Base-by-base conservation (phyloP, 73 alveolate genomes). In the Paramecium caudatum region DNA sequence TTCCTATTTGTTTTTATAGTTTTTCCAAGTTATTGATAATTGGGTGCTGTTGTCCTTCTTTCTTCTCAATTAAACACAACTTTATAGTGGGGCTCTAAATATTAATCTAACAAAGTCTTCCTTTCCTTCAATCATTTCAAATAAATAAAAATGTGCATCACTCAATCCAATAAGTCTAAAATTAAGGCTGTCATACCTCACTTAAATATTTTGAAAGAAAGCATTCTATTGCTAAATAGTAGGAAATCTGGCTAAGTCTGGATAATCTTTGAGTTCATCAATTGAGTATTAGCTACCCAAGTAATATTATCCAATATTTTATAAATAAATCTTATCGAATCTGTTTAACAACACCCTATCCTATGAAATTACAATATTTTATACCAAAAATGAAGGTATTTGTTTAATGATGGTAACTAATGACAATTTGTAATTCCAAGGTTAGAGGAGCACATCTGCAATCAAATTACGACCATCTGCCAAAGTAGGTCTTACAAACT, bases 91-190 rank as follows among this genome's bases (percentile, higher is more conserved):
- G 16, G 69, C 65, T 19, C 88, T 74, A 21, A 74, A 74, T 74
- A 74, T 74, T 8, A 74, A n/a, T 45, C 88, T 3, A 3, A 74
- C 43, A 17, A 27, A 55, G 43, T 74, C 88, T 39, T 41, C 62
- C 10, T 37, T 41, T 6, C 68, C 68, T 39, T 74, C 88, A 34
- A 74, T 74, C 43, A 41, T 21, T 12, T 74, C 88, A 74, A 74
- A 74, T 43, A 74, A 17, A 74, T 74, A 74, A 43, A 74, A 74
- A 74, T 74, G 88, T 39, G 88, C 88, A 19, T 74, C 88, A 74
- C 88, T 74, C 46, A 74, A 74, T 19, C 88, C 43, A 27, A 74
- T 74, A 13, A 74, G 32, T 47, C 88, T 74, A 13, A 41, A 23
- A 23, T 3, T 2, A 27, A 23, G 3, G 9, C 12, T 55, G 8